Percentiles rank a stretch among this genome's conserved stretches.
Conservation (phyloP, 805 yeast species). For the Hanseniaspora meyeri region DNA sequence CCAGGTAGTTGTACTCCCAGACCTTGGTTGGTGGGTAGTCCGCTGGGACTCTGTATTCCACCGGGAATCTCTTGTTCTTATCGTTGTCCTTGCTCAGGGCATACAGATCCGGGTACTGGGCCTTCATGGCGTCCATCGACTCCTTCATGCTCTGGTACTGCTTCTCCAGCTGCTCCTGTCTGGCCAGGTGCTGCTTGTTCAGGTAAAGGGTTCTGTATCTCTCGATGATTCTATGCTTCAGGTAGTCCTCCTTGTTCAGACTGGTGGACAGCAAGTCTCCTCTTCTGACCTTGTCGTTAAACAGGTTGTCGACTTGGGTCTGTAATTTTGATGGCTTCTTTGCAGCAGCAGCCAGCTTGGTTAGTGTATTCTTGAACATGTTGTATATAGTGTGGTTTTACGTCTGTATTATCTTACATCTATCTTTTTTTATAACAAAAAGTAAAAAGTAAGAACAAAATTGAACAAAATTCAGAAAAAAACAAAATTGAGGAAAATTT, state of each 20-base stretch:
- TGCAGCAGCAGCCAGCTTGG: too few species aligned
- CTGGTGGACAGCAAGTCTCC: not conserved
- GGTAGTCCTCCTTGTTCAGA: constrained; percentile 54
- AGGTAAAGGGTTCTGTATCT: constrained; percentile 68
- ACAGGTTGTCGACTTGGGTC: constrained; percentile 4
- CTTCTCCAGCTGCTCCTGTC: constrained; percentile 34
- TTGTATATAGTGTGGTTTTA: not conserved
- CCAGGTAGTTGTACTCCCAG: constrained; percentile 53
- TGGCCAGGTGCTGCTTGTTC: constrained; percentile 36
- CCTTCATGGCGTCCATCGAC: constrained; percentile 62
- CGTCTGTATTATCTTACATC: too few species aligned
- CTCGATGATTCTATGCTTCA: constrained; percentile 71
- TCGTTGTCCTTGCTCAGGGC: constrained; percentile 49
- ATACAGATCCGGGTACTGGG: constrained; percentile 42
- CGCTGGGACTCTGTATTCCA: constrained; percentile 78
- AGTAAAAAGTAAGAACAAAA: not conserved
- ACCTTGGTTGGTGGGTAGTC: constrained; percentile 72
- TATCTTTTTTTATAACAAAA: too few species aligned
- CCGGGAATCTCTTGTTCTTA: constrained; percentile 53
- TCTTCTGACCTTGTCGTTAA: not conserved
- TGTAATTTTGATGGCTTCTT: not conserved
- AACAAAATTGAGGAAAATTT: not conserved
- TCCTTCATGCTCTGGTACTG: constrained; percentile 56
- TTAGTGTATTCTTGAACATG: not conserved
- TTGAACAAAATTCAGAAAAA: not conserved